Evolutionary conservation across 106 monocot genomes (phyloP), one percentile per base, ranked within the genome.

Genomic region (Iris macrosiphon): DNA sequence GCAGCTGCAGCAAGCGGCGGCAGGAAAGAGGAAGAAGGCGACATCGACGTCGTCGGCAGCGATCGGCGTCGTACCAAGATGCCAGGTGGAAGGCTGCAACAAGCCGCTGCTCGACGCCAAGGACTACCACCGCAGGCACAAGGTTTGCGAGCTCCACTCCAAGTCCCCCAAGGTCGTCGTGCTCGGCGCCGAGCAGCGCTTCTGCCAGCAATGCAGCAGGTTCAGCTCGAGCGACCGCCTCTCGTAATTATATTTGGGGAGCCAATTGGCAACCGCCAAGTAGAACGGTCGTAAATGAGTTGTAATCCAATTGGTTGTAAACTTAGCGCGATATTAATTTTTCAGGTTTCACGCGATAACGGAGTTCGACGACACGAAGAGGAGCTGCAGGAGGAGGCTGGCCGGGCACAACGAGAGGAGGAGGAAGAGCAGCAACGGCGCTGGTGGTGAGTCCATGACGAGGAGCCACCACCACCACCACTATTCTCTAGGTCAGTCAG

Each of bases 331-430:
- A n/a, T n/a, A n/a, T n/a, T n/a, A n/a, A n/a, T n/a, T n/a, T 29
- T 5, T 2, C 32, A 75, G 78, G 64, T 79, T 90, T 66, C 89
- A 90, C 24, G 75, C 48, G 53, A 46, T 80, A 38, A 71, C 84
- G 31, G 89, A 90, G 77, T 90, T 90, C 52, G 89, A 90, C 59
- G 84, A 77, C 38, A 30, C 80, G 0, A 90, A 84, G 77, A 67
- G 84, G 64, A 90, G 84, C 55, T 90, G 84, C 77, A 58, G 88
- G 52, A 62, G 84, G 64, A 42, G 89, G 49, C 51, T 90, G 31
- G 89, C 89, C 0, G 89, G 80, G 15, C 89, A 90, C 63, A 90
- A 90, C 59, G 83, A 89, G 64, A 65, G 89, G 29, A 50, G 89
- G 49, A 80, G 89, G 54, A 90, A 80, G 74, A 77, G 64, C 64